Conservation (phyloP, 2,329 filamentous ascomycete genomes). For the Botrytis fabae region DNA sequence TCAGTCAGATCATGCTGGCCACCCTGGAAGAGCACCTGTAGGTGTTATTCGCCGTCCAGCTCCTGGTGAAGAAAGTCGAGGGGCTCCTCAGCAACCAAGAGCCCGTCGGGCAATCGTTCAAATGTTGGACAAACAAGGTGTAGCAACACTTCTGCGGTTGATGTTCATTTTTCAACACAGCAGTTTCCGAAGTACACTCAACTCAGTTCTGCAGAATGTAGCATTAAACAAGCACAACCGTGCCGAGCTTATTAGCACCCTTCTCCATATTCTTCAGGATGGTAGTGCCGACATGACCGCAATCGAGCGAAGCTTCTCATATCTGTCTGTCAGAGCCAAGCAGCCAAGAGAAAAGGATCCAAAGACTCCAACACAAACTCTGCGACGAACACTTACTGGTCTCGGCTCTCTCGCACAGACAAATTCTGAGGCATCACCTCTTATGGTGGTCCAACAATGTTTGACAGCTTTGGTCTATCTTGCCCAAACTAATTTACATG, state of each 20-base stretch:
- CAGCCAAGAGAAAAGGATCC: slow-evolving; percentile 62
- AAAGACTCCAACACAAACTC: slow-evolving; percentile 74
- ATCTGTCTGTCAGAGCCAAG: slow-evolving; percentile 87
- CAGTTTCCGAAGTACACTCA: slow-evolving; percentile 79
- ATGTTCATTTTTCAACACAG: slow-evolving; percentile 97
- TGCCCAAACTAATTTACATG: slow-evolving; percentile 79
- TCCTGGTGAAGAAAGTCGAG: slow-evolving; percentile 42
- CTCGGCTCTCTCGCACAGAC: slow-evolving; percentile 51
- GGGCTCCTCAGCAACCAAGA: slow-evolving; percentile 50
- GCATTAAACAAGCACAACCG: slow-evolving; percentile 97
- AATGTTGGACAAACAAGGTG: slow-evolving; percentile 93
- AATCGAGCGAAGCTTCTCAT: slow-evolving; percentile 92
- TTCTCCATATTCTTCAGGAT: slow-evolving; percentile 92
- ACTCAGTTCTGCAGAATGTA: slow-evolving; percentile 84
- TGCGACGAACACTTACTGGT: slow-evolving; percentile 73
- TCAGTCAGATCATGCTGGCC: slow-evolving; percentile 41
- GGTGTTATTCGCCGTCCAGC: slow-evolving; percentile 52
- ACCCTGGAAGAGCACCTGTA: slow-evolving; percentile 30
- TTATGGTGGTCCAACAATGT: slow-evolving; percentile 95
- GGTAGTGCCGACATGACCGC: slow-evolving; percentile 91
- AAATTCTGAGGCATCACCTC: slow-evolving; percentile 85
- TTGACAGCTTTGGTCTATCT: slow-evolving; percentile 82
- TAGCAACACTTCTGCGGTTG: slow-evolving; percentile 92
- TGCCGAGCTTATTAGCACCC: slow-evolving; percentile 86
- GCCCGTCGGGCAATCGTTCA: slow-evolving; percentile 84